These are phyloP conservation scores for Metschnikowia baotianmanensis DNA, from an alignment of 805 yeast genomes.

Conservation along the genomic window DNA sequence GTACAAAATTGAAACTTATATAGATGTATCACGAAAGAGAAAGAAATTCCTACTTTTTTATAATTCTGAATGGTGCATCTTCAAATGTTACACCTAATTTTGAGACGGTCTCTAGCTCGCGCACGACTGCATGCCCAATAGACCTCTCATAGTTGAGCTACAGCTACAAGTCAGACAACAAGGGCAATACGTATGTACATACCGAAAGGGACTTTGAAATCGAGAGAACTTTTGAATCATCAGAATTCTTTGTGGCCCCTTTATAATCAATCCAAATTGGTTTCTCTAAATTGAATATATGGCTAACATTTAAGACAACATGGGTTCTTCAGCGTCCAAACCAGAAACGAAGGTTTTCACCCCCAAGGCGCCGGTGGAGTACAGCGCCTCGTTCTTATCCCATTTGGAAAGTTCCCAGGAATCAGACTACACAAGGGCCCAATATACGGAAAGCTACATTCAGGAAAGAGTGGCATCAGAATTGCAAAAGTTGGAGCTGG, in stretches of 20 bases:
- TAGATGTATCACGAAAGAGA: too few relatives aligned
- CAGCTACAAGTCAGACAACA: too few relatives aligned
- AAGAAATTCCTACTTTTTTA: too few relatives aligned
- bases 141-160: background rate
- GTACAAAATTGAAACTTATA: too few relatives aligned
- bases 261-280: background rate
- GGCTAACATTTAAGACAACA: slow-evolving; percentile 19
- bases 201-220: too few relatives aligned
- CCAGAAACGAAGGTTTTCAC: slow-evolving; percentile 65
- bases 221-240: too few relatives aligned
- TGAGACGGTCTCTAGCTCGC: too few relatives aligned
- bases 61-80: too few relatives aligned
- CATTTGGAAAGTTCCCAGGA: slow-evolving; percentile 63
- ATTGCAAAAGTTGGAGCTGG: slow-evolving; percentile 51
- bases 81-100: too few relatives aligned
- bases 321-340: slow-evolving; percentile 63
- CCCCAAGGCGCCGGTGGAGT: slow-evolving; percentile 66
- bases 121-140: slow-evolving; percentile 4
- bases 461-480: slow-evolving; percentile 63
- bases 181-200: background rate
- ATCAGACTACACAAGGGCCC: slow-evolving; percentile 69
- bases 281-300: background rate
- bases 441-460: slow-evolving; percentile 62
- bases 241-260: too few relatives aligned
- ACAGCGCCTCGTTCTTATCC: slow-evolving; percentile 59